Evolutionary conservation across 2,329 filamentous ascomycete species (phyloP), one percentile per base, ranked within the genome.

Genomic region (Orbilia blumenaviensis): DNA sequence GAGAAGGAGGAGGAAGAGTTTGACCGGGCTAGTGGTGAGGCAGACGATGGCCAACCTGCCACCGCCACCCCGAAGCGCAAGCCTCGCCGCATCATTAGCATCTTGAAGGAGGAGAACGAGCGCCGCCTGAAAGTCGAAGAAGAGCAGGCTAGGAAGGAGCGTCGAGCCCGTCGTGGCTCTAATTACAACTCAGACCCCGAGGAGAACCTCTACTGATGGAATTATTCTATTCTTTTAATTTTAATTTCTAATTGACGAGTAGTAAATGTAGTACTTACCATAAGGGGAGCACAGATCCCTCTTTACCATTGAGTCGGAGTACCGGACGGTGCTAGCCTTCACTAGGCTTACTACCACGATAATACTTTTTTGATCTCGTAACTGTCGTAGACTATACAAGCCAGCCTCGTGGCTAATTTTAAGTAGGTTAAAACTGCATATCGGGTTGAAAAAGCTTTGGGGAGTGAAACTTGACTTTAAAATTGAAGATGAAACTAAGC

Each of bases 101-200:
- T 56, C 18, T 32, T 56, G 14, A 42, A 58, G 50, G 42, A 66
- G n/a, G 54, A 48, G 42, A 21, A 60, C 5, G 63, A 67, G 21
- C 32, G 62, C 6, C 41, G 46, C n/a, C 25, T 50, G 10, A 56
- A 54, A n/a, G 16, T 54, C 14, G 36, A 54, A 14, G 18, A 25
- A n/a, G 62, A 54, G 46, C 3, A 41, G 8, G 32, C 34, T 18
- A 23, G 25, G 44, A 38, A 27, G 61, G 48, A 36, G 23, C 41
- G 27, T 50, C 38, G 60, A 25, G 52, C 52, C n/a, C 52, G 52
- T 38, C 52, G 29, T 23, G 32, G 52, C 9, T 25, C 32, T 21
- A 2, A 8, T 14, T 61, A 44, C 36, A 61, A 6, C n/a, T 44
- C 41, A 8, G 14, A 16, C 23, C 9, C n/a, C 1, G 56, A 44